Conservation (phyloP, 148 eudicot genomes). For the Hydrangea macrophylla region DNA sequence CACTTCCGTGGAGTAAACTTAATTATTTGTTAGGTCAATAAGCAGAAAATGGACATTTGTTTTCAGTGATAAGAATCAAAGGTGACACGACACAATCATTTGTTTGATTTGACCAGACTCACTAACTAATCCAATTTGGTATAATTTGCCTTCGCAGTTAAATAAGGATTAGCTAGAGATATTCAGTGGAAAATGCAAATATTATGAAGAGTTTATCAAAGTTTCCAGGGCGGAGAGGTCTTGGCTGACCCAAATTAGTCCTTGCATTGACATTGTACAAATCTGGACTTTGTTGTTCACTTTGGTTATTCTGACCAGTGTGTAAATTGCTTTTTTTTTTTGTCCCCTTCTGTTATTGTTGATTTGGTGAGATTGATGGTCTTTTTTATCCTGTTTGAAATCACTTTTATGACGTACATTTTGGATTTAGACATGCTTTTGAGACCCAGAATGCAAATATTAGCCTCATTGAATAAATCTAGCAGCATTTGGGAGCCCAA, state of each 20-base stretch:
- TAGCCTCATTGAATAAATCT: no score
- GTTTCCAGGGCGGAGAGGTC: constrained; percentile 6
- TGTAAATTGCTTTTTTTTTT: not conserved
- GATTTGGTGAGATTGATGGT: no score
- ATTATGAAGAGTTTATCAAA: not conserved
- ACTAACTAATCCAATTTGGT: not conserved
- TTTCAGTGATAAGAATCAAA: not conserved
- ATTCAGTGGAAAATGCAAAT: not conserved
- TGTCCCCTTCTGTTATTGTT: no score
- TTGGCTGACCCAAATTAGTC: not conserved
- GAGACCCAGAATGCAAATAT: no score
- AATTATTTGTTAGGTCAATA: not conserved
- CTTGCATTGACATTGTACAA: not conserved
- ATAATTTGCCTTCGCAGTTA: constrained; percentile 10
- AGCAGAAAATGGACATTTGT: not conserved
- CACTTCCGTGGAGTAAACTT: not conserved
- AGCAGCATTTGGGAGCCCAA: no score
- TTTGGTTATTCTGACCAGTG: constrained; percentile 3
- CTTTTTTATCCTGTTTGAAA: no score
- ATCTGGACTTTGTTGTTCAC: not conserved
- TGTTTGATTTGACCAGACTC: not conserved
- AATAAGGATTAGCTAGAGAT: not conserved
- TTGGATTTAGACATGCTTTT: no score
- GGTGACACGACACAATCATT: not conserved
- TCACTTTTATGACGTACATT: no score